Percentiles rank a stretch among this genome's conserved stretches.
Evolutionary conservation across 352 stramenopile genomes (phyloP).

Genomic region (Achlya hypogyna): DNA sequence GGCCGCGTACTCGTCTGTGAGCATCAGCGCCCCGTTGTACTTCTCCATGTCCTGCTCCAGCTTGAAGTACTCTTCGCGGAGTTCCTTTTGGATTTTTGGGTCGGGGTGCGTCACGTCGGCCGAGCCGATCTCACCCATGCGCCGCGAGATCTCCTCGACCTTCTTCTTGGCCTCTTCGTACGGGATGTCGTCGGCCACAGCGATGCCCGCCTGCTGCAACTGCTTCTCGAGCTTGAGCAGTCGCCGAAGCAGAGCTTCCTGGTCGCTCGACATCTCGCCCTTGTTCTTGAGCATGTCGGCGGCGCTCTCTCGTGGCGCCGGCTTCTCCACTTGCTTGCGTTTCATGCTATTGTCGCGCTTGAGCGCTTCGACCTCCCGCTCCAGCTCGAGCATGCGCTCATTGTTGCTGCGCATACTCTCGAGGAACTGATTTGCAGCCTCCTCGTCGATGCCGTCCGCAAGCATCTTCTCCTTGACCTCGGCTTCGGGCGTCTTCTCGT

Average conservation of each 20-base stretch:
- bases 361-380: conserved; percentile 25
- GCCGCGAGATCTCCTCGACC: conserved; percentile 82
- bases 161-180: conserved; percentile 89
- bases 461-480: conserved; percentile 4
- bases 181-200: conserved; percentile 87
- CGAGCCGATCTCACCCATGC: conserved; percentile 89
- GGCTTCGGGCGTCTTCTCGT: conserved; percentile 1
- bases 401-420: conserved; percentile 1
- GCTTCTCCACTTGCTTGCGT: neutral
- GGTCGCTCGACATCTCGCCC: conserved; percentile 52
- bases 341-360: conserved; percentile 16
- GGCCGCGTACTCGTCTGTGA: conserved; percentile 88
- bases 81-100: conserved; percentile 60
- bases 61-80: conserved; percentile 89
- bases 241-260: conserved; percentile 69
- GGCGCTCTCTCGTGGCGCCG: neutral
- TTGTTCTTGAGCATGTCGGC: conserved; percentile 54
- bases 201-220: conserved; percentile 74
- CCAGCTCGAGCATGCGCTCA: conserved; percentile 1
- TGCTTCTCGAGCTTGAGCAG: conserved; percentile 79
- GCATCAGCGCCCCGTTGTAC: conserved; percentile 86
- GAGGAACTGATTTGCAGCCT: conserved; percentile 3
- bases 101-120: conserved; percentile 84
- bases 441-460: conserved; percentile 8
- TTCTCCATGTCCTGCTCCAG: conserved; percentile 92